phyloP scores from a whole-genome alignment of 2,329 filamentous ascomycete species.

The Cladophialophora exuberans region DNA sequence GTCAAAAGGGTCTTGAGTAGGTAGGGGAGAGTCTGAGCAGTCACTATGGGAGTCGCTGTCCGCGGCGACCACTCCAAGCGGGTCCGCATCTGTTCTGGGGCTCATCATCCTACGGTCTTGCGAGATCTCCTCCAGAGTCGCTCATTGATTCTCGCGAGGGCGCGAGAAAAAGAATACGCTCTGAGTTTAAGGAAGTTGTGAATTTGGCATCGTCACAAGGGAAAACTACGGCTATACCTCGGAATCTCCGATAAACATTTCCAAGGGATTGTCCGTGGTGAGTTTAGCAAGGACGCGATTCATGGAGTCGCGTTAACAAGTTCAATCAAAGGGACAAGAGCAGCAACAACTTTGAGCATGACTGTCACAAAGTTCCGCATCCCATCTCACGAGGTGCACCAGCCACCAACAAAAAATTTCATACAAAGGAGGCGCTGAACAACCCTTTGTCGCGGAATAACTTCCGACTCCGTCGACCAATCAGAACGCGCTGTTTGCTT shows the following conservation, averaged over 20 bases:
- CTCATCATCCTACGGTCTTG: constrained; percentile 10
- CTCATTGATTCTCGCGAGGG: constrained; percentile 11
- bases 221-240: constrained; percentile 17
- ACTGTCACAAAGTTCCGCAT: constrained; percentile 9
- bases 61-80: constrained; percentile 7
- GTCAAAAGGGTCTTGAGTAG: constrained; percentile 3
- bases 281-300: constrained; percentile 8
- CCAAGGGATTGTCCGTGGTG: constrained; percentile 9
- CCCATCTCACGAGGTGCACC: constrained; percentile 5
- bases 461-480: no score
- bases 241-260: constrained; percentile 5
- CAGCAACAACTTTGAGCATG: constrained; percentile 8
- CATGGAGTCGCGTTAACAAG: no score
- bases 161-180: constrained; percentile 9
- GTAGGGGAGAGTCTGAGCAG: neutral
- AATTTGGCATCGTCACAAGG: constrained; percentile 9
- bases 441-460: no score
- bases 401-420: constrained; percentile 5
- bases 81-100: constrained; percentile 10
- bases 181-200: constrained; percentile 8
- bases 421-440: constrained; percentile 8
- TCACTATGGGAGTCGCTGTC: constrained; percentile 8
- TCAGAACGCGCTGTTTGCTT: no score
- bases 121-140: constrained; percentile 9
- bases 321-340: constrained; percentile 9